Evolutionary conservation across 2,329 filamentous ascomycete genomes (phyloP), one percentile per base, ranked within the genome.

Genomic region (Aureobasidium namibiae): DNA sequence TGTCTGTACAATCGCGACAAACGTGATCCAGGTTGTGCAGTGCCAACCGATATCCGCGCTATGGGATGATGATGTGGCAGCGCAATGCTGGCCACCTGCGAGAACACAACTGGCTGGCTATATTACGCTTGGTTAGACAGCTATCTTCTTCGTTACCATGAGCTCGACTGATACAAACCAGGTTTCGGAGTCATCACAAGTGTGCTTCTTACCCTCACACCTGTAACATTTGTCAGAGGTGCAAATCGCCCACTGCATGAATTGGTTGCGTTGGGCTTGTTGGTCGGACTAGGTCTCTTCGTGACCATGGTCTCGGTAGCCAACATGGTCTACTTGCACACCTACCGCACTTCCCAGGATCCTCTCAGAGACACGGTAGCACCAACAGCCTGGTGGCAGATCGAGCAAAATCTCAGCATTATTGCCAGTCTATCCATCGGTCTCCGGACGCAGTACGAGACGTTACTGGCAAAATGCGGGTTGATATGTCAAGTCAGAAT

Each of bases 371-470:
- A 50, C 44, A 34, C 50, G 44, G 18, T 59, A 33, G 56, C 44
- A 11, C 56, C 46, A 14, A 31, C 36, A 10, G 33, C 29, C 14
- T 59, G 56, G 56, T 50, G 45, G 56, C 56, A 59, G 18, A 41
- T 59, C 9, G 56, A 59, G 13, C 56, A 59, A 29, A 59, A 59
- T 7, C 18, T 59, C 10, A 50, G 56, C 34, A 42, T 59, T 16
- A 42, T 50, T 14, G 56, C 34, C 34, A 26, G 34, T 23, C 29
- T 49, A n/a, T 29, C 38, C 4, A 31, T 50, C 34, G n/a, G 13
- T 21, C 56, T 59, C 8, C 34, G 16, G 8, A 36, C 33, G 21
- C 24, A 34, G 5, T 59, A 44, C 45, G 56, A 59, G 45, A 31
- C 38, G 1, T 10, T 59, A 2, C 5, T 59, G 21, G 56, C 36